Conservation (phyloP, 306 rosid genomes). For the Delonix regia region DNA sequence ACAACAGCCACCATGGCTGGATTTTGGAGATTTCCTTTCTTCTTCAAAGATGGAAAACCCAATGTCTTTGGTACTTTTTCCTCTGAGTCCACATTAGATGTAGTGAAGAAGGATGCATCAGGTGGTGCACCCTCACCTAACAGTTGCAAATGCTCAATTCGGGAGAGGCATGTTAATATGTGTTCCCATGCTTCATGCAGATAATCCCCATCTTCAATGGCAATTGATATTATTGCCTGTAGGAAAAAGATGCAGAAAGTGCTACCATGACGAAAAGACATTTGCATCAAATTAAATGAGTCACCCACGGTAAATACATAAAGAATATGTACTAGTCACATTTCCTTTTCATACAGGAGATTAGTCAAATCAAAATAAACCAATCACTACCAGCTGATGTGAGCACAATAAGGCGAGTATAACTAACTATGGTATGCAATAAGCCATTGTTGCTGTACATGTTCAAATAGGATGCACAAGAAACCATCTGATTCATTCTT, state of each 20-base stretch:
- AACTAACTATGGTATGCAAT: constrained; percentile 11
- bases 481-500: constrained; percentile 26
- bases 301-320: neutral
- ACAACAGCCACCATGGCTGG: constrained; percentile 96
- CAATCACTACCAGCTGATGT: constrained; percentile 13
- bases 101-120: constrained; percentile 84
- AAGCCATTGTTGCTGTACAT: constrained; percentile 4
- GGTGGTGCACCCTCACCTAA: constrained; percentile 98
- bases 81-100: constrained; percentile 69
- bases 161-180: constrained; percentile 93
- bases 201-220: constrained; percentile 95
- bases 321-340: constrained; percentile 24
- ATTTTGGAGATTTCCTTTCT: constrained; percentile 86
- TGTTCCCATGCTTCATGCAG: constrained; percentile 99
- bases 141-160: constrained; percentile 95
- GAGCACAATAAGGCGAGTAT: constrained; percentile 20
- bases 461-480: constrained; percentile 18
- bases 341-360: constrained; percentile 23
- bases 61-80: constrained; percentile 65
- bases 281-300: constrained; percentile 36
- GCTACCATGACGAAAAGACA: constrained; percentile 19
- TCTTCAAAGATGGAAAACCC: constrained; percentile 78
- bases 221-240: constrained; percentile 92
- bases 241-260: constrained; percentile 35
- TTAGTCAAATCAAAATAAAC: constrained; percentile 29